Evolutionary conservation across 495 filamentous ascomycete species (phyloP), one percentile per base, ranked within the genome.

Genomic region (Penicillium canescens): DNA sequence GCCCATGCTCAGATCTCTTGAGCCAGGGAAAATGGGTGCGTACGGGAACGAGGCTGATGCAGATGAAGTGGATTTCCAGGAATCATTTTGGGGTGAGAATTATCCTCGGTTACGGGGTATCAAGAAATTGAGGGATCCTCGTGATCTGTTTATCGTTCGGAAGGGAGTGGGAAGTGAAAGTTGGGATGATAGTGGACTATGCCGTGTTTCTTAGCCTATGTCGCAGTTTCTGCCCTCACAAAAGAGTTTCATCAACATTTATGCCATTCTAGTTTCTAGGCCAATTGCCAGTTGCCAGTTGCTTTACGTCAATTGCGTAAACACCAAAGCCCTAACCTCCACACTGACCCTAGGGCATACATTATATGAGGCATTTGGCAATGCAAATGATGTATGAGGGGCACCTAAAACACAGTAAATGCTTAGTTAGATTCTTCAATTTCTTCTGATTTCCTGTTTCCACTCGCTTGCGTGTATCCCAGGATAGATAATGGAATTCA

Each of bases 321-420:
- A 61, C 4, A 62, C 56, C 10, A 62, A 42, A 33, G 59, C 59
- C 26, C 59, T 59, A 7, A 59, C 56, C 36, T 62, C 59, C 18
- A 59, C 48, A 42, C 59, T 62, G 2, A 55, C 31, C 45, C 59
- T 54, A 21, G 50, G 43, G 36, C 16, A 13, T 18, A 42, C 10
- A 38, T 33, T 46, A 1, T 21, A 13, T 3, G 45, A 44, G 5
- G 35, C 14, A 50, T 59, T 21, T 5, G 26, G 14, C 23, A 35
- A 16, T 6, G 26, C 26, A 33, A 63, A 63, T 28, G 60, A 60
- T 11, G 53, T 56, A 41, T 62, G 59, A 18, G 59, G 55, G 28
- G 44, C 21, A 57, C 59, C 59, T 60, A 10, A 20, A 42, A 4
- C 12, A 37, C n/a, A 21, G 31, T 35, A 20, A 31, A 10, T 31